Conservation (phyloP, 2,329 filamentous ascomycete species). For the Rhexocercosporidium sp. region DNA sequence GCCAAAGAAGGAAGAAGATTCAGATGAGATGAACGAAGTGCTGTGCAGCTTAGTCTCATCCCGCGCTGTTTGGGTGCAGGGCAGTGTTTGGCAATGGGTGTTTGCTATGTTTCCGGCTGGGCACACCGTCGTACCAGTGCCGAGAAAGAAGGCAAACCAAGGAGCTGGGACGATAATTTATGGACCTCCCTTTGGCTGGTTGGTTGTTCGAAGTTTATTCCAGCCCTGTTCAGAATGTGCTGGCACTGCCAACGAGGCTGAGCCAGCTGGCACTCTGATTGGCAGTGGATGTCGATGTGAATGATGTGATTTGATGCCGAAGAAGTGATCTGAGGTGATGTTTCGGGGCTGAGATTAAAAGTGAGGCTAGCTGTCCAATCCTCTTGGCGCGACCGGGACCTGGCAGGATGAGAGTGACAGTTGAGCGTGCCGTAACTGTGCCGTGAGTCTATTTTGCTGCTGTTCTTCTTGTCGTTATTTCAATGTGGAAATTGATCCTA, state of each 20-base stretch:
- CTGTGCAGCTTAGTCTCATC: neutral
- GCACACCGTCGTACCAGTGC: neutral
- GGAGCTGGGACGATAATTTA: neutral
- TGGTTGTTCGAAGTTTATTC: neutral
- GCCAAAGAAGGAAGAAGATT: neutral
- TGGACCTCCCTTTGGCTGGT: neutral
- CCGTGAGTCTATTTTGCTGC: neutral
- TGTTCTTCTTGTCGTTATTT: neutral
- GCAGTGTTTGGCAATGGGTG: neutral
- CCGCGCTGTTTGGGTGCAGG: neutral
- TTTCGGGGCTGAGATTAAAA: neutral
- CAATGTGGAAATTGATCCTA: neutral
- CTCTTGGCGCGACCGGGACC: neutral
- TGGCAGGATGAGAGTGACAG: neutral
- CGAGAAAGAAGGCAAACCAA: neutral
- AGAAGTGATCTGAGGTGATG: neutral
- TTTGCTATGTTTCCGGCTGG: neutral
- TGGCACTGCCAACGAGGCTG: slow-evolving; percentile 1
- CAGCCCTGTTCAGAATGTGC: neutral
- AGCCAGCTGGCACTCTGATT: neutral
- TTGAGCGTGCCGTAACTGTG: neutral
- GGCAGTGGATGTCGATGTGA: neutral
- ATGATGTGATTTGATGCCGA: neutral
- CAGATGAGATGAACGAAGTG: neutral
- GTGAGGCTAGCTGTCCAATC: neutral